These are phyloP conservation scores for Crataegus laevigata DNA, from an alignment of 306 rosid genomes.

Conservation along the genomic window DNA sequence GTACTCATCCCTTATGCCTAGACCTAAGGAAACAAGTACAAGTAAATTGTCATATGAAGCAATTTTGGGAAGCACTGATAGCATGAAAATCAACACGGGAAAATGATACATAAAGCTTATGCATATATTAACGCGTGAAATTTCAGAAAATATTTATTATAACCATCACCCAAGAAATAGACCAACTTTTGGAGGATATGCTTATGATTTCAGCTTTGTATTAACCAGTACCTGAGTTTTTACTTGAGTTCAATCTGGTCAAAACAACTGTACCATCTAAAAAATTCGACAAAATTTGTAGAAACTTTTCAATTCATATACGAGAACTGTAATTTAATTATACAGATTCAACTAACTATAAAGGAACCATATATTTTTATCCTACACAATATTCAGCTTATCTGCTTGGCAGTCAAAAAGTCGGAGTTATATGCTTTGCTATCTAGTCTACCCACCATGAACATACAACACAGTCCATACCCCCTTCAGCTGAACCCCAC, in stretches of 20 bases:
- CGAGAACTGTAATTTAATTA: neutral
- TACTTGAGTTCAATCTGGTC: neutral
- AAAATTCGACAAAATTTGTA: neutral
- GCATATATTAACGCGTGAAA: neutral
- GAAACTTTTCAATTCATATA: neutral
- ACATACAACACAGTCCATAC: neutral
- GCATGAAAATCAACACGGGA: neutral
- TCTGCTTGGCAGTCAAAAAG: neutral
- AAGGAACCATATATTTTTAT: neutral
- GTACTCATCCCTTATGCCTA: constrained; percentile 63
- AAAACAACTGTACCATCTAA: neutral
- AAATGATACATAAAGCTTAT: neutral
- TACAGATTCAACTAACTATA: neutral
- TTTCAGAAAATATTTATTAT: neutral
- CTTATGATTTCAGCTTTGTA: neutral
- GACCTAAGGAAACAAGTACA: neutral
- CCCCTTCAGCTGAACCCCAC: neutral
- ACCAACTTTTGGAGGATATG: neutral
- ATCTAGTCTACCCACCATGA: neutral
- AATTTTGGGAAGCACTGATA: neutral
- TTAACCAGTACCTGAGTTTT: neutral
- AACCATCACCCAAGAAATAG: neutral
- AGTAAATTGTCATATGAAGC: neutral
- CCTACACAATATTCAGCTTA: neutral
- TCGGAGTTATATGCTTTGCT: neutral